Evolutionary conservation across 768 basidiomycete species (phyloP), one percentile per base, ranked within the genome.

Genomic region (Tubosaeta sp.): DNA sequence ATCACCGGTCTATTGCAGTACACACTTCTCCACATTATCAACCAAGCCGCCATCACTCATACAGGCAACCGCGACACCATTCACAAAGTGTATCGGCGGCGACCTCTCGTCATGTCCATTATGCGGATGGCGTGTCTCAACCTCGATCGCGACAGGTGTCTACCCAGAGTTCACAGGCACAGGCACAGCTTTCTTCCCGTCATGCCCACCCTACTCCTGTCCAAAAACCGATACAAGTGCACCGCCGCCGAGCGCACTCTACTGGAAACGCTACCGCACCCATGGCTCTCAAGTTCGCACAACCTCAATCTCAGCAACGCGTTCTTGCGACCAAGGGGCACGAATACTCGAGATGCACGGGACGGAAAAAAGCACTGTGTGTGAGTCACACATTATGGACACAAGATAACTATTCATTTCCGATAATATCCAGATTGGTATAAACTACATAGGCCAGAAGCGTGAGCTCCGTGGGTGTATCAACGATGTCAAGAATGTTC

Each of bases 401-500:
- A 21, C 3, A 30, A 21, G 44, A 39, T 10, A 34, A 46, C 30
- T 25, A 9, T 31, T 38, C n/a, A 35, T 40, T 30, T 38, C 52
- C 13, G 22, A 41, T 48, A 44, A 22, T 51, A 12, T 31, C 3
- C 56, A 85, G 83, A 88, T 93, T 63, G 90, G 89, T 1, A 86
- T 92, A 57, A 87, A 87, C 62, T 93, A 93, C 62, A 60, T 59
- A 11, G 87, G 88, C 0, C 81, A 86, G 43, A 61, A 63, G 3
- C 77, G 81, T 48, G 81, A 78, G 53, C 77, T 93, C 13, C 72
- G 72, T 0, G 91, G 91, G 6, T 93, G 91, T 59, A 76, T 91
- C 60, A 93, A 93, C 55, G 92, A 94, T 62, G 85, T 85, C 4
- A 74, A 73, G 51, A 84, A 85, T 57, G 78, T 92, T 41, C 76